Base-by-base conservation (phyloP, 768 basidiomycete species). In the Pulveroboletus sp. region DNA sequence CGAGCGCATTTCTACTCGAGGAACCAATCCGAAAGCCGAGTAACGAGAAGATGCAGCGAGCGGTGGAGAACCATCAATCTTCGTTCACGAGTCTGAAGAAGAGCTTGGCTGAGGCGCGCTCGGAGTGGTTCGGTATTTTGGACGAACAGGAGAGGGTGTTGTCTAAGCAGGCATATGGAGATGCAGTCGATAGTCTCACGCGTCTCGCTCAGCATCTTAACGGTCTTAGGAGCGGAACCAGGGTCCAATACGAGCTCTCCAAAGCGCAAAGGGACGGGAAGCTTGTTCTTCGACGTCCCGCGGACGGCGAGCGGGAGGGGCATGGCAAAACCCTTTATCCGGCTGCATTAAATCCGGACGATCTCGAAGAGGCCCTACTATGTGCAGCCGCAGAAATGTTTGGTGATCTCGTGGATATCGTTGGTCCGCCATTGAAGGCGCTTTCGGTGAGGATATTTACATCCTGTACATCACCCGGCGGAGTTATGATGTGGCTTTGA, bases 161-260 rank as follows among this genome's bases (percentile, higher is more conserved):
- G 11, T 64, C 71, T 0, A 69, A 80, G 43, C 72, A 74, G 46
- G 84, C 88, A 0, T 95, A 94, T 51, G 88, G 89, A 55, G 90
- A 93, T 54, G 88, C 89, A 0, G 86, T 97, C 10, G 84, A 83
- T 51, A 86, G 85, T 59, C 73, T 99, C 59, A 94, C 89, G 51
- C 75, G 93, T 15, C 79, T 99, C 5, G 96, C 91, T 1, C 95
- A 99, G 62, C 94, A 98, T 71, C 69, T 99, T 35, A 93, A 86
- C 49, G 93, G 95, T 24, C 72, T 98, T 51, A 71, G 95, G 41
- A 84, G 88, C 50, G 89, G 93, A 1, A 91, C 86, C 7, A 77
- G 80, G 31, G 67, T 98, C 32, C 93, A 97, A 63, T 83, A 86
- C 53, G 89, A 94, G 43, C 67, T 97, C 27, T 80, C 86, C 13